Evolutionary conservation across 2,329 filamentous ascomycete genomes (phyloP).

Genomic region (Plenodomus tracheiphilus): DNA sequence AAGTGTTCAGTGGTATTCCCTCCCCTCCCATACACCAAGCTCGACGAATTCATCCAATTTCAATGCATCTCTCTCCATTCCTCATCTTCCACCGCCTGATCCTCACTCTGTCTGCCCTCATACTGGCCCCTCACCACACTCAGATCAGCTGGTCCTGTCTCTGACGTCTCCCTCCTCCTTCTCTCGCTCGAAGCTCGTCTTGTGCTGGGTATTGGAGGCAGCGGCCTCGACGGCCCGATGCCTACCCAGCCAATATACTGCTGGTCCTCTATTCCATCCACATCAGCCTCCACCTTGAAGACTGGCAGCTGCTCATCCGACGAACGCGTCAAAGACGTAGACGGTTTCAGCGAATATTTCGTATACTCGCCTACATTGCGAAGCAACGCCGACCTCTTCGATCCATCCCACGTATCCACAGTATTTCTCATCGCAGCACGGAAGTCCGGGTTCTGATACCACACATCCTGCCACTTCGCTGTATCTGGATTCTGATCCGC

Average conservation of each 20-base stretch:
- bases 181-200: neutral
- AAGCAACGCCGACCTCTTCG: neutral
- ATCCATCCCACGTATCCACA: neutral
- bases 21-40: too few relatives aligned
- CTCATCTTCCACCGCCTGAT: neutral
- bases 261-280: too few relatives aligned
- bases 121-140: neutral
- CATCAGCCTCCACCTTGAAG: slow-evolving; percentile 1
- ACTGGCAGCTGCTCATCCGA: neutral
- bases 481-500: neutral
- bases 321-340: too few relatives aligned
- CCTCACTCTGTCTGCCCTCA: neutral
- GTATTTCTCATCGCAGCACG: neutral
- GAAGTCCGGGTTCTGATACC: slow-evolving; percentile 5
- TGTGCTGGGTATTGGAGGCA: neutral
- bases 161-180: neutral
- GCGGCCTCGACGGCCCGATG: neutral
- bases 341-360: neutral
- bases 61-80: neutral
- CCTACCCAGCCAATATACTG: too few relatives aligned
- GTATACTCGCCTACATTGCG: neutral
- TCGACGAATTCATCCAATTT: neutral
- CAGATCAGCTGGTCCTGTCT: neutral
- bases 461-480: slow-evolving; percentile 3
- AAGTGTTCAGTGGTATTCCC: too few relatives aligned